phyloP scores from a whole-genome alignment of 208 protist genomes.

The Leishmania major region DNA sequence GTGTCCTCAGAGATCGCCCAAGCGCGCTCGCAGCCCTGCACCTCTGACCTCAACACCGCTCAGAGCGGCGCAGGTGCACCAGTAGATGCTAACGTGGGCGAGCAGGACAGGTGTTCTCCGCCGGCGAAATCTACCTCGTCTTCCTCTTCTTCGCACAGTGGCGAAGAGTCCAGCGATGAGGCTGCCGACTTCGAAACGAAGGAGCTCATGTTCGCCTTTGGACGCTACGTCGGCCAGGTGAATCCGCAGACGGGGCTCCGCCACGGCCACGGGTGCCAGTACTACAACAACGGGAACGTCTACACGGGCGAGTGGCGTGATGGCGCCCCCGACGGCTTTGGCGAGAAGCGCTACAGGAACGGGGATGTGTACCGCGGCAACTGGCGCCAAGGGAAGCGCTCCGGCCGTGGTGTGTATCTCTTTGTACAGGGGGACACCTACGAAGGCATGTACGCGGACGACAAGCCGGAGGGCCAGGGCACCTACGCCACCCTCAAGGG shows the following conservation, averaged over 20 bases:
- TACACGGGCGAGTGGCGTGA: constrained; percentile 80
- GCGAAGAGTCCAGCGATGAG: constrained; percentile 7
- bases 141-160: constrained; percentile 5
- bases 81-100: too few species aligned
- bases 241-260: constrained; percentile 52
- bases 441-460: constrained; percentile 75
- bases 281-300: constrained; percentile 76
- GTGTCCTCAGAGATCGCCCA: constrained; percentile 8
- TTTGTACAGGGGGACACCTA: constrained; percentile 69
- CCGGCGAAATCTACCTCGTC: background rate
- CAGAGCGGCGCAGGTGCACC: background rate
- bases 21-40: background rate
- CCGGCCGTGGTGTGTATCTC: constrained; percentile 62
- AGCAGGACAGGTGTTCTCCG: background rate
- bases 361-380: constrained; percentile 77
- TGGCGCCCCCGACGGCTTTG: constrained; percentile 62
- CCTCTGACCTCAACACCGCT: background rate
- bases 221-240: constrained; percentile 61
- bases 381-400: constrained; percentile 64
- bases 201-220: constrained; percentile 64
- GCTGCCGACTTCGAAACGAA: constrained; percentile 12
- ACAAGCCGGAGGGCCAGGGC: constrained; percentile 68
- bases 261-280: constrained; percentile 60
- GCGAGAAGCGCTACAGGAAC: constrained; percentile 75
- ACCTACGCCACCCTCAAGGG: constrained; percentile 58